phyloP scores from a whole-genome alignment of 306 rosid genomes.

The Rosa multiflora region DNA sequence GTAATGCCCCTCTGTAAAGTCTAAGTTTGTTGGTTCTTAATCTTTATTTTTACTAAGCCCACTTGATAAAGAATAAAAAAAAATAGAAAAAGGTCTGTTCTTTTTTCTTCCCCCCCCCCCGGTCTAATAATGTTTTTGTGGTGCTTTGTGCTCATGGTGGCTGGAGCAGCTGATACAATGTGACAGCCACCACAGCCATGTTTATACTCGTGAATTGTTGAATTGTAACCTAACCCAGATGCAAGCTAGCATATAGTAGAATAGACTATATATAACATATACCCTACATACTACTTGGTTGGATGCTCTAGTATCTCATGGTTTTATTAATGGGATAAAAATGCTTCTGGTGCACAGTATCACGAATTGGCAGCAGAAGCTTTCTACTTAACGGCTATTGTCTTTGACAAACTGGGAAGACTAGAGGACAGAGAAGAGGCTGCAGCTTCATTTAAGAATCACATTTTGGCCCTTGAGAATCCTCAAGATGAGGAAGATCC shows the following conservation, averaged over 20 bases:
- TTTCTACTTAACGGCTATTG: slow-evolving; percentile 84
- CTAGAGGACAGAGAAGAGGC: slow-evolving; percentile 78
- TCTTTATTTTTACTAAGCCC: background rate
- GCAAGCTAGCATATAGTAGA: background rate
- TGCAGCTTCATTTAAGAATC: slow-evolving; percentile 70
- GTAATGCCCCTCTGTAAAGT: too few species aligned
- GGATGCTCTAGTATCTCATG: background rate
- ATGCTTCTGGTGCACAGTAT: slow-evolving; percentile 48
- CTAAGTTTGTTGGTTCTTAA: too few species aligned
- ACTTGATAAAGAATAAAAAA: background rate
- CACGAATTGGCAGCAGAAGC: slow-evolving; percentile 96
- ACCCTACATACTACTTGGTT: background rate
- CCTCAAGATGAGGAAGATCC: slow-evolving; percentile 47
- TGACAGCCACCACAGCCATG: background rate
- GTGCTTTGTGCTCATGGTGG: background rate
- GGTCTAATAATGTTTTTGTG: background rate
- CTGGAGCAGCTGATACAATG: background rate
- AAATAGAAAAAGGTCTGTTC: background rate
- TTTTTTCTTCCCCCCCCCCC: too few species aligned
- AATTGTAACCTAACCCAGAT: background rate
- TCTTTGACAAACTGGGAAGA: slow-evolving; percentile 71
- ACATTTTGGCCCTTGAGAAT: slow-evolving; percentile 63
- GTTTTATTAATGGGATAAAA: background rate
- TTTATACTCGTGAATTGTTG: background rate
- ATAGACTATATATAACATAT: background rate